phyloP scores from a whole-genome alignment of 495 filamentous ascomycete genomes.

The Peziza echinospora region DNA sequence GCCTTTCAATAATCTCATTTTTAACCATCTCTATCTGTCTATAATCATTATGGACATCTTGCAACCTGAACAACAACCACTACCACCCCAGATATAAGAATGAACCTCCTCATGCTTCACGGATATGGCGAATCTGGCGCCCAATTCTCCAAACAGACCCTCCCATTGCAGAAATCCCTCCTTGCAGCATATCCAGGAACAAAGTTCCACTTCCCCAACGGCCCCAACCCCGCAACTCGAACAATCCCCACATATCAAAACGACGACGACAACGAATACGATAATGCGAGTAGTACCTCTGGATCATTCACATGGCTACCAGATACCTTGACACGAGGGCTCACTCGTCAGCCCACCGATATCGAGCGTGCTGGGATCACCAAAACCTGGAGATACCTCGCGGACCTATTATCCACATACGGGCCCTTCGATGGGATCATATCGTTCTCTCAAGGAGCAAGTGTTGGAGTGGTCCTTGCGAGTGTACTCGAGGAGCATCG shows the following conservation, averaged over 20 bases:
- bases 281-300: slow-evolving; percentile 23
- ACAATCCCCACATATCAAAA: slow-evolving; percentile 29
- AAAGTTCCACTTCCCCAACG: slow-evolving; percentile 23
- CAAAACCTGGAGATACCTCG: background rate
- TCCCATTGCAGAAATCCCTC: slow-evolving; percentile 62
- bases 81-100: too few relatives aligned
- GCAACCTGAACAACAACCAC: too few relatives aligned
- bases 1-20: too few relatives aligned
- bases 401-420: slow-evolving; percentile 1
- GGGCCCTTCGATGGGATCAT: slow-evolving; percentile 23
- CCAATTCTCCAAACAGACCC: slow-evolving; percentile 73
- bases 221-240: slow-evolving; percentile 42
- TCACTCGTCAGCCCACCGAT: too few relatives aligned
- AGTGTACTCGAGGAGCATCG: slow-evolving; percentile 38
- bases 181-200: slow-evolving; percentile 26
- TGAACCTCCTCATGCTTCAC: slow-evolving; percentile 26
- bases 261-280: slow-evolving; percentile 9
- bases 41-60: too few relatives aligned
- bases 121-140: slow-evolving; percentile 83
- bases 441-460: slow-evolving; percentile 23
- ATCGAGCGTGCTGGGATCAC: too few relatives aligned
- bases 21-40: too few relatives aligned
- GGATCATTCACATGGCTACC: slow-evolving; percentile 35
- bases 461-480: slow-evolving; percentile 29
- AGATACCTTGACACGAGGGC: too few relatives aligned